A percentile compares a stretch with the other conserved stretches of the same genome.
phyloP scores from a whole-genome alignment of 495 filamentous ascomycete genomes.

The Daldinia decipiens region DNA sequence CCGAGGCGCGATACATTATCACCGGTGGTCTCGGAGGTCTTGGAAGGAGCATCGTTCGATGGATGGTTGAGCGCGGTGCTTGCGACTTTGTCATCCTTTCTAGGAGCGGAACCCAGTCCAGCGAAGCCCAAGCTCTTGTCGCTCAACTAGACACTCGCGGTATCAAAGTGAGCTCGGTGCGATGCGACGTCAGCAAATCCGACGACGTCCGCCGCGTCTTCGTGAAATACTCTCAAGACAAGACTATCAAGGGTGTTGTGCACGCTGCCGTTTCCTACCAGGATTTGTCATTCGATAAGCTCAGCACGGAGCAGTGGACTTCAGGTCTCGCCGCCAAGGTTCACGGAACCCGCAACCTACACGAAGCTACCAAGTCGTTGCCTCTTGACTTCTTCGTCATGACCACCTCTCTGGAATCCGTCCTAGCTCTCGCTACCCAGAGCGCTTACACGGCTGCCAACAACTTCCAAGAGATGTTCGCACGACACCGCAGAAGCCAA shows the following conservation, averaged over 20 bases:
- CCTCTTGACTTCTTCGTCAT: constrained; percentile 16
- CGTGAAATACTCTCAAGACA: background rate
- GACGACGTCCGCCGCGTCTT: background rate
- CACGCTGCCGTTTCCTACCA: constrained; percentile 14
- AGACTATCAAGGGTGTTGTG: constrained; percentile 7
- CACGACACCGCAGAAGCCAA: background rate
- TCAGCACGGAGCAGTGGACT: background rate
- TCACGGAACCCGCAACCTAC: constrained; percentile 4
- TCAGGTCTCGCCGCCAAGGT: constrained; percentile 5
- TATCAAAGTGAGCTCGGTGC: background rate
- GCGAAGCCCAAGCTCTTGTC: constrained; percentile 26
- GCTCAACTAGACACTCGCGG: background rate
- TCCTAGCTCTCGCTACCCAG: constrained; percentile 4
- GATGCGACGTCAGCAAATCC: constrained; percentile 7
- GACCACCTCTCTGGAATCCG: constrained; percentile 1
- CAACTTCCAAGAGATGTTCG: constrained; percentile 13
- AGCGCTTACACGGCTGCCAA: constrained; percentile 13
- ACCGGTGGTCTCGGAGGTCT: constrained; percentile 66
- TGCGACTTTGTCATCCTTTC: constrained; percentile 61
- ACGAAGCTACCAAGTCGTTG: background rate
- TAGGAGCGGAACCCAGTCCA: constrained; percentile 51
- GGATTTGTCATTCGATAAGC: constrained; percentile 9
- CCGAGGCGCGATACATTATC: constrained; percentile 60
- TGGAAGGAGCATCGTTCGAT: constrained; percentile 60
- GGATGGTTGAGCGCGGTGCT: constrained; percentile 63